Evolutionary conservation across 352 stramenopile species (phyloP), one percentile per base, ranked within the genome.

Genomic region (Globisporangium barbulae): DNA sequence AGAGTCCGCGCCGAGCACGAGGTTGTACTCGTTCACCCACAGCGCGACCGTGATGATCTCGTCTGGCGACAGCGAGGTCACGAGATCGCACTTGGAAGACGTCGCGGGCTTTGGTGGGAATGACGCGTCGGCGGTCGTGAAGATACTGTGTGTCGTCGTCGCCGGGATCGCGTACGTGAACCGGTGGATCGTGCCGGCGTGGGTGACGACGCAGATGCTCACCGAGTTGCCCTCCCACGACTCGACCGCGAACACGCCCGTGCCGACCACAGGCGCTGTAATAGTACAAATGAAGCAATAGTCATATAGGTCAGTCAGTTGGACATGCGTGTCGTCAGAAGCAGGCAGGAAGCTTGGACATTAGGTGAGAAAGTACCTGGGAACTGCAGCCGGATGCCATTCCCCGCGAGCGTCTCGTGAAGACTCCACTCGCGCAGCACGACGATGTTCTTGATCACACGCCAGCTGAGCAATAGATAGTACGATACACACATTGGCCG

Each of bases 21-120:
- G 35, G 55, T 93, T 91, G 65, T 85, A 90, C 68, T 91, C 84
- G 53, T 93, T 90, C 19, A 91, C 69, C 84, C 84, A 91, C 13
- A 88, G 57, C 30, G 77, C 81, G 21, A 80, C 78, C 1, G 78
- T 85, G 53, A 93, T 68, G 50, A 88, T 76, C 39, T 93, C 81
- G 33, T 89, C 71, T 6, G 69, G 57, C n/a, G 71, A 63, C 17
- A 91, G 62, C 44, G 68, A 79, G 30, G 71, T 61, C 28, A 91
- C 52, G n/a, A 81, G 70, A 61, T 89, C 73, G 35, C 75, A 81
- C 17, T 61, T 65, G 25, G 65, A 69, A 3, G 65, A 42, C 15
- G 78, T 79, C 19, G 78, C 62, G 0, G 70, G 71, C 61, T 78
- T 78, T 7, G 75, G 73, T 7, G 75, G 72, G 63, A 86, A 83